Evolutionary conservation across 345 rosid genomes (phyloP).

Genomic region (Eucalyptus erythrocorys): DNA sequence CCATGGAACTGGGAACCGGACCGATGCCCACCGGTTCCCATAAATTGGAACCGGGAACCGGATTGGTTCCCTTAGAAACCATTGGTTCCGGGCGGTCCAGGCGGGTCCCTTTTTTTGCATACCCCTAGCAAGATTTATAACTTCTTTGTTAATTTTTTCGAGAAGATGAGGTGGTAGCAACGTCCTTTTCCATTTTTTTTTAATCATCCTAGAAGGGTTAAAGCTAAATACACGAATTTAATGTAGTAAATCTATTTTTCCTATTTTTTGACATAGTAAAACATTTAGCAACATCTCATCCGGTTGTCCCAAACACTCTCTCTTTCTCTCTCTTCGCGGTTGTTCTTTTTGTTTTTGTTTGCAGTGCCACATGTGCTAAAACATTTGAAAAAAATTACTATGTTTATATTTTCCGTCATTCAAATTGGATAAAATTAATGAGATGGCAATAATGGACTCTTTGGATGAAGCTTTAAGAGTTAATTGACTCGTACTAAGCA

Average conservation of each 20-base stretch:
- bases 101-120: too few relatives aligned
- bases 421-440: neutral
- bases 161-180: neutral
- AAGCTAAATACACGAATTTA: too few relatives aligned
- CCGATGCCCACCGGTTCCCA: too few relatives aligned
- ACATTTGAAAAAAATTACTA: too few relatives aligned
- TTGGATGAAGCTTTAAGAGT: neutral
- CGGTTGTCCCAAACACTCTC: neutral
- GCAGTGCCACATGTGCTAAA: neutral
- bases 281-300: neutral
- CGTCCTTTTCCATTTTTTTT: neutral
- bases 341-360: neutral
- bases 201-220: too few relatives aligned
- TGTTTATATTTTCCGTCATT: neutral
- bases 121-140: too few relatives aligned
- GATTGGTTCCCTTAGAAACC: too few relatives aligned
- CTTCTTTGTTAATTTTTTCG: too few relatives aligned
- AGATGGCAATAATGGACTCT: neutral
- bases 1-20: too few relatives aligned
- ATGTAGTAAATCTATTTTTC: neutral
- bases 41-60: too few relatives aligned
- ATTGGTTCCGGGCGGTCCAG: too few relatives aligned
- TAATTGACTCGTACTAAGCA: neutral
- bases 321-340: neutral
- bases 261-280: neutral